phyloP scores from a whole-genome alignment of 345 rosid species.

The Pistacia vera region DNA sequence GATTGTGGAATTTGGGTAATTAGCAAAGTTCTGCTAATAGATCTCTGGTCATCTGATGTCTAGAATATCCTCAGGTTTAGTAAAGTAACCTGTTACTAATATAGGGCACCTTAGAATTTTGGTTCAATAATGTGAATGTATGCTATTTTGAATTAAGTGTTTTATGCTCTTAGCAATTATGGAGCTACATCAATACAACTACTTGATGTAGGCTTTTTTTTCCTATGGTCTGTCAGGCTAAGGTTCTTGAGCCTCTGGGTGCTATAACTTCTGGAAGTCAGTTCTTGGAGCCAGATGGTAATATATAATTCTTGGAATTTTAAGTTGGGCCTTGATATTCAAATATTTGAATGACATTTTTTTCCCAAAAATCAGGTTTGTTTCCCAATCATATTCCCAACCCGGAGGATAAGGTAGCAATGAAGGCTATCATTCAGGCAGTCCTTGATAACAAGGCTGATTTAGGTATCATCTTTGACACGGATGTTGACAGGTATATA shows the following conservation, averaged over 20 bases:
- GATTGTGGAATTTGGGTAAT: not conserved
- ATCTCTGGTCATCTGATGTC: not conserved
- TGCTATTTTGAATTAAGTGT: not conserved
- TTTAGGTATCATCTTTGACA: slow-evolving; percentile 96
- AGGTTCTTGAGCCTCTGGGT: slow-evolving; percentile 96
- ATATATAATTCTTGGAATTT: slow-evolving; percentile 15
- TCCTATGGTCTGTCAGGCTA: slow-evolving; percentile 54
- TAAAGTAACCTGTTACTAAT: not conserved
- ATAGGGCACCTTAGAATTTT: not conserved
- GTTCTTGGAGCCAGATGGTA: slow-evolving; percentile 98
- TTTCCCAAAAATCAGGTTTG: slow-evolving; percentile 53
- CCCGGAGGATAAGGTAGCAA: slow-evolving; percentile 93
- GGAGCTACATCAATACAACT: not conserved
- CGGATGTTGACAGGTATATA: slow-evolving; percentile 91
- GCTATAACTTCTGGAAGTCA: slow-evolving; percentile 93
- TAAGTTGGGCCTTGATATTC: slow-evolving; percentile 10
- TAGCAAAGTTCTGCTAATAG: not conserved
- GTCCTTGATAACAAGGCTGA: slow-evolving; percentile 93
- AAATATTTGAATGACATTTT: slow-evolving; percentile 4
- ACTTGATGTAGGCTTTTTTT: slow-evolving; percentile 8
- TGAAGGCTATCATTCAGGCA: slow-evolving; percentile 86
- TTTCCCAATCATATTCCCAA: slow-evolving; percentile 99
- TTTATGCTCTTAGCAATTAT: not conserved
- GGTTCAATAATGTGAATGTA: not conserved
- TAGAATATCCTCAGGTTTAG: not conserved